phyloP scores from a whole-genome alignment of 164 flowering plant species.

The Berberis thunbergii region DNA sequence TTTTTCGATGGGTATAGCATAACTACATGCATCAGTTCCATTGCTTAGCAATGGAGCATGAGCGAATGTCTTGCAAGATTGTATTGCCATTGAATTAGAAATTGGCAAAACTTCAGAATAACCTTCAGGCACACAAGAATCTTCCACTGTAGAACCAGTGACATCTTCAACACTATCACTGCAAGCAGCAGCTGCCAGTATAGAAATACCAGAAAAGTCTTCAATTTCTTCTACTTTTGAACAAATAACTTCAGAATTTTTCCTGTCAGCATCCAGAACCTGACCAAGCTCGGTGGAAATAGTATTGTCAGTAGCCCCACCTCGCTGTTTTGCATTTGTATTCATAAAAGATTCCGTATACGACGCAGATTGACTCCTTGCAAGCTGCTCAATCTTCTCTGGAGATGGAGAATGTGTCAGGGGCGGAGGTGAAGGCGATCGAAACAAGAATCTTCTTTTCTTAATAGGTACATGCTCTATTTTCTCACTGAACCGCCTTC shows the following conservation, averaged over 20 bases:
- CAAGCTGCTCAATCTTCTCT: slow-evolving; percentile 16
- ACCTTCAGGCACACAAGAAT: slow-evolving; percentile 5
- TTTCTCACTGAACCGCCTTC: slow-evolving; percentile 41
- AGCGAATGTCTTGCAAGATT: too few species aligned
- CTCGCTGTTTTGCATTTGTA: background rate
- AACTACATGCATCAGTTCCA: too few species aligned
- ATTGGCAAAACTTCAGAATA: too few species aligned
- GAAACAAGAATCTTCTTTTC: slow-evolving; percentile 46
- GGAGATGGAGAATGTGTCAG: slow-evolving; percentile 13
- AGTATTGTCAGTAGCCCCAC: background rate
- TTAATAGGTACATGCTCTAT: slow-evolving; percentile 59
- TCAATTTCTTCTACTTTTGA: slow-evolving; percentile 15
- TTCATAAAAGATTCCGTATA: slow-evolving; percentile 6
- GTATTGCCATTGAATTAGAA: too few species aligned
- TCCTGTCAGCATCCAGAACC: slow-evolving; percentile 9
- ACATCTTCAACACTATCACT: slow-evolving; percentile 23
- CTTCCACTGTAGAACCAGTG: background rate
- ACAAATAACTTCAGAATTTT: slow-evolving; percentile 6
- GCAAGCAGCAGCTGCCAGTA: slow-evolving; percentile 69
- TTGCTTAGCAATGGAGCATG: too few species aligned
- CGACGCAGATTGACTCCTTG: slow-evolving; percentile 10
- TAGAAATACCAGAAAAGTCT: slow-evolving; percentile 63
- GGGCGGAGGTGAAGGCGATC: slow-evolving; percentile 36
- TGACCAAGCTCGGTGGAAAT: slow-evolving; percentile 7
- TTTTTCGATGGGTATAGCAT: too few species aligned